Percentiles rank a stretch among this genome's conserved stretches.
These are phyloP conservation scores for Excoecaria agallocha DNA, from an alignment of 345 rosid species.

Conservation along the genomic window DNA sequence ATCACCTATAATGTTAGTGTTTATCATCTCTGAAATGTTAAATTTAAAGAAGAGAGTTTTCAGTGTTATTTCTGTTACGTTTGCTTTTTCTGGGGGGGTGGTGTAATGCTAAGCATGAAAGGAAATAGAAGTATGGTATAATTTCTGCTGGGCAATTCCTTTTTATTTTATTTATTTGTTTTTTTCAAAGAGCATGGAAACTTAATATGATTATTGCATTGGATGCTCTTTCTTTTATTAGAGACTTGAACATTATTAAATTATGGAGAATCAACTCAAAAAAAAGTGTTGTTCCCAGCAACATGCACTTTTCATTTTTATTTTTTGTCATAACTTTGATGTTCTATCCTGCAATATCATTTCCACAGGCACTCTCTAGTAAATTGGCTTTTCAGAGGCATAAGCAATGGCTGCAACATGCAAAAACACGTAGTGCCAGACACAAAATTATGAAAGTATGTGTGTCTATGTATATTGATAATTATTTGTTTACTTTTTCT, in stretches of 20 bases:
- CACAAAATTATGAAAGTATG: slow-evolving; percentile 92
- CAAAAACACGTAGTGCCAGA: slow-evolving; percentile 92
- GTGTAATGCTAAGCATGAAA: background rate
- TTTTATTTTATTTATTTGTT: too few relatives aligned
- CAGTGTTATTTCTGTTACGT: background rate
- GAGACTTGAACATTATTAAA: background rate
- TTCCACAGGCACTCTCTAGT: slow-evolving; percentile 79
- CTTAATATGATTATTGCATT: background rate
- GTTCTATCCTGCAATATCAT: slow-evolving; percentile 9
- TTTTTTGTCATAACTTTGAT: background rate
- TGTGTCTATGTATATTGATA: background rate
- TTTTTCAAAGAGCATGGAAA: background rate
- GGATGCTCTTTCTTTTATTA: background rate
- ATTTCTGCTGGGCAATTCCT: background rate
- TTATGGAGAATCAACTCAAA: background rate
- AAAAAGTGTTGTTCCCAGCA: background rate
- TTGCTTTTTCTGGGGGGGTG: background rate
- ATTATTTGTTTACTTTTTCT: background rate
- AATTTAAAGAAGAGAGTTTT: background rate
- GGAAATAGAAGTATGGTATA: background rate
- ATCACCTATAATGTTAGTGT: slow-evolving; percentile 80
- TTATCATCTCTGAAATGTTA: background rate
- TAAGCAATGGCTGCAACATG: slow-evolving; percentile 86
- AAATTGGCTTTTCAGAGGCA: slow-evolving; percentile 88
- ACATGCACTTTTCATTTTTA: background rate